These are phyloP conservation scores for Solanum virginianum DNA, from an alignment of 257 asterid genomes.

Conservation along the genomic window DNA sequence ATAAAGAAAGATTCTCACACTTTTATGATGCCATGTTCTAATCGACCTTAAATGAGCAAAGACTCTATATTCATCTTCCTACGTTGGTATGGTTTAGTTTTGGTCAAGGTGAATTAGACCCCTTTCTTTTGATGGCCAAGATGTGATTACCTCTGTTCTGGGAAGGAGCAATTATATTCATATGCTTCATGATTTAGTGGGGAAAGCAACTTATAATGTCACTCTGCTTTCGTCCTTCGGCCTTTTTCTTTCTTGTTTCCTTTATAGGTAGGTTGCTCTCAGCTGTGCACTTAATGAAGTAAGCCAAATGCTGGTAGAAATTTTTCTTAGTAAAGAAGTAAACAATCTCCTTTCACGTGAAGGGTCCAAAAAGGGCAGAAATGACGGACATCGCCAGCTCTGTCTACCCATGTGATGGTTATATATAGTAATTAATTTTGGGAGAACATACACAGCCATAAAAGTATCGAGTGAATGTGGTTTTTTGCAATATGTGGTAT, in stretches of 20 bases:
- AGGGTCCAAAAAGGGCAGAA: background rate
- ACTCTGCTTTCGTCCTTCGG: background rate
- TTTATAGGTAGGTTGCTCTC: background rate
- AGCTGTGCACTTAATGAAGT: background rate
- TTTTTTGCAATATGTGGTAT: background rate
- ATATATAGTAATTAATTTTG: background rate
- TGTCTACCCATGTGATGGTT: background rate
- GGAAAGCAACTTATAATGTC: no score
- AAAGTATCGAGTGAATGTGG: background rate
- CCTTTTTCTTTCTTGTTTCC: no score
- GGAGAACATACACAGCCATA: background rate
- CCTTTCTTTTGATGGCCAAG: background rate
- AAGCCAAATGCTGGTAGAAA: background rate
- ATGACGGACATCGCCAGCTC: background rate
- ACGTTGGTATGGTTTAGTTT: background rate
- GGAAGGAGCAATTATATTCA: background rate
- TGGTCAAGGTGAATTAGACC: background rate
- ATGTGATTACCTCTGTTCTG: background rate
- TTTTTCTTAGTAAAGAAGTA: background rate
- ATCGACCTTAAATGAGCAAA: background rate
- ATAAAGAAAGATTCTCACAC: background rate
- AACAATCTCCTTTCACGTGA: background rate
- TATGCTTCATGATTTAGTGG: background rate
- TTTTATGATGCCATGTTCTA: background rate
- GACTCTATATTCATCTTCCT: background rate